Evolutionary conservation across 331 rosid genomes (phyloP), one percentile per base, ranked within the genome.

Genomic region (Phaseolus coccineus): DNA sequence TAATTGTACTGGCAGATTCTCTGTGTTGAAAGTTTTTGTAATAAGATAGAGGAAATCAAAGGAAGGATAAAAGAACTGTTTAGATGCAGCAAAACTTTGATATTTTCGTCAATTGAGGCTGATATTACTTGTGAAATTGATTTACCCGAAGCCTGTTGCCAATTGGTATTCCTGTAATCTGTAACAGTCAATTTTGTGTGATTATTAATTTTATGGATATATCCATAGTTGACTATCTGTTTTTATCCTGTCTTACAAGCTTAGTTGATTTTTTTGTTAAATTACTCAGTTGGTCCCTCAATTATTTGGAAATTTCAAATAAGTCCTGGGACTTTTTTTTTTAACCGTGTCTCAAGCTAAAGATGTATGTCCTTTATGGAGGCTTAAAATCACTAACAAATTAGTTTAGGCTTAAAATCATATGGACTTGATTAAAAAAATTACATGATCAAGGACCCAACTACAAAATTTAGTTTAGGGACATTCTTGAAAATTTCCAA

Each of bases 161-260:
- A 76, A 30, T 51, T 67, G 68, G 58, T 78, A 56, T 71, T 47
- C 42, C n/a, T 50, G 57, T 80, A 61, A 59, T 73, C 72, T 37
- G 40, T 51, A 48, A 46, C 25, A 15, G 40, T 51, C 37, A 16
- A 59, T 66, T 35, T 47, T 25, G 67, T 44, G 71, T 52, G 69
- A 74, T 74, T 61, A 24, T 37, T 80, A 61, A 61, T 69, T 59
- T 59, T 69, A 35, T 19, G 22, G 22, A 19, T 19, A 0, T 40
- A 42, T 50, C 47, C 35, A 40, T 61, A 51, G 53, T 69, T 62
- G 66, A 30, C 27, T 28, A 79, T 66, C 73, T 73, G 10, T 50
- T 69, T 19, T 19, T 46, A 19, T 35, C 24, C 28, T 3, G 27
- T 47, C 30, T 67, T 73, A 58, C 28, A 59, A 71, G 55, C 15